Conservation (phyloP, 2,329 filamentous ascomycete species). For the Monosporascus cannonballus region DNA sequence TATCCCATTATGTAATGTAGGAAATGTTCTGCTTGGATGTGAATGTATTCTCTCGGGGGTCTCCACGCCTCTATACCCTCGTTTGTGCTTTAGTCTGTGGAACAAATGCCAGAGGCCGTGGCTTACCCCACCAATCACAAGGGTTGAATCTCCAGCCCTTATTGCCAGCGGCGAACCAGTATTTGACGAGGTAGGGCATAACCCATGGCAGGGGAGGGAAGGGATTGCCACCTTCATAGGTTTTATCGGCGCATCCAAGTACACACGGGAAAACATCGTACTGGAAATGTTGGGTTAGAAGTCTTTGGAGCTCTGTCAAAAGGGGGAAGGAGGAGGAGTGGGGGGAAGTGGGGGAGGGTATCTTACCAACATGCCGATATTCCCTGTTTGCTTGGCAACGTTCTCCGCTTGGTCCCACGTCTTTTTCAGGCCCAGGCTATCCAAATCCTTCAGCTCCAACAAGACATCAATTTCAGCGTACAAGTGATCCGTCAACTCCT, state of each 20-base stretch:
- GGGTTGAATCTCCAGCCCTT: constrained; percentile 24
- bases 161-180: constrained; percentile 15
- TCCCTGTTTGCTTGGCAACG: constrained; percentile 10
- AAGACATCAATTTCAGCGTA: constrained; percentile 23
- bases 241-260: constrained; percentile 17
- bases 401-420: constrained; percentile 11
- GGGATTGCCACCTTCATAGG: constrained; percentile 16
- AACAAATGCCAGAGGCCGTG: constrained; percentile 13
- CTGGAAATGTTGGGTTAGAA: constrained; percentile 4
- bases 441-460: constrained; percentile 14
- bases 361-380: constrained; percentile 11
- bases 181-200: constrained; percentile 19
- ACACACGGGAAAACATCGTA: constrained; percentile 16
- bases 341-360: not conserved
- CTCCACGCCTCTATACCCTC: too few relatives aligned
- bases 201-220: constrained; percentile 18
- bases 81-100: not conserved
- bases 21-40: too few relatives aligned
- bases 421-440: constrained; percentile 10
- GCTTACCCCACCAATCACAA: constrained; percentile 19
- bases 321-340: too few relatives aligned
- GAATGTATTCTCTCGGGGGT: too few relatives aligned
- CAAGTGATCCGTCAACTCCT: constrained; percentile 19
- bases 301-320: not conserved
- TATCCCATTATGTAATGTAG: too few relatives aligned